A percentile compares a stretch with the other conserved stretches of the same genome.
Conservation (phyloP, 352 stramenopile species). For the Globisporangium irregulare region DNA sequence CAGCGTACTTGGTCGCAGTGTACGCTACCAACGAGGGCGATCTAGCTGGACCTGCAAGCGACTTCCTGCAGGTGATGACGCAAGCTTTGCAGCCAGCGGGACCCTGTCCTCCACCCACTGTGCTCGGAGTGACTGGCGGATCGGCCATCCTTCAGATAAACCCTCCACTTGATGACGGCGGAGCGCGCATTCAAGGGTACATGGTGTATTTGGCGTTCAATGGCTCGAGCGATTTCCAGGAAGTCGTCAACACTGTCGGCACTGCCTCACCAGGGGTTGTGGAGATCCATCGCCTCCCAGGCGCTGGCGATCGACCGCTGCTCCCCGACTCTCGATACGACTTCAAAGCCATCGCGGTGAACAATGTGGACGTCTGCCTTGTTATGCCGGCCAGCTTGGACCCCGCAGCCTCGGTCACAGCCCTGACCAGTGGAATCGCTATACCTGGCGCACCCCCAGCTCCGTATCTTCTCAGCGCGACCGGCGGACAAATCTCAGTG, state of each 20-base stretch:
- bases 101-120: constrained; percentile 8
- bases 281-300: constrained; percentile 35
- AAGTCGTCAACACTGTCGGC: constrained; percentile 32
- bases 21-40: constrained; percentile 7
- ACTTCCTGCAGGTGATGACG: background rate
- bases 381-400: constrained; percentile 19
- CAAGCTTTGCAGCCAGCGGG: constrained; percentile 4
- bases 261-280: constrained; percentile 19
- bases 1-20: constrained; percentile 6
- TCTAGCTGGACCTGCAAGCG: constrained; percentile 3
- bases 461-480: constrained; percentile 51
- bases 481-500: constrained; percentile 42
- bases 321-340: constrained; percentile 36
- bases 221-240: constrained; percentile 25
- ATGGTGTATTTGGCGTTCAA: constrained; percentile 50
- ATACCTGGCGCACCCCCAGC: constrained; percentile 36
- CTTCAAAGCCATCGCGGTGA: constrained; percentile 53
- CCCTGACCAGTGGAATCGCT: constrained; percentile 26
- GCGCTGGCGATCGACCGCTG: constrained; percentile 21
- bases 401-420: constrained; percentile 15
- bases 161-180: constrained; percentile 20
- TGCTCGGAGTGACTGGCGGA: constrained; percentile 11
- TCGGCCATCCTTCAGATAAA: constrained; percentile 12
- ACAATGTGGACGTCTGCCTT: constrained; percentile 43
- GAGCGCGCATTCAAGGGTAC: constrained; percentile 46